Conservation (phyloP, 306 rosid genomes). For the Cicer yamashitae region DNA sequence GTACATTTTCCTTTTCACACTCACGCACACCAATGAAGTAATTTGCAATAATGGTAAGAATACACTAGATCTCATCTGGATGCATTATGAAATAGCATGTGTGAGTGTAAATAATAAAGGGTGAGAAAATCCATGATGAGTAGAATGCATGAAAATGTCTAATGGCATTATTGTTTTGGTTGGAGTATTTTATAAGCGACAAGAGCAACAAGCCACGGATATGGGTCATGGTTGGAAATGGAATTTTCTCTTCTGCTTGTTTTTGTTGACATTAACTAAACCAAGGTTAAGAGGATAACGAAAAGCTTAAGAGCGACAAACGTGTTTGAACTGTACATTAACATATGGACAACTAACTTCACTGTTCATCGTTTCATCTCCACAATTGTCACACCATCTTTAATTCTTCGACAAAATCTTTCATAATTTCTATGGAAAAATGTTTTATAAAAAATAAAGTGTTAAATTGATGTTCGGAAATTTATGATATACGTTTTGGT, state of each 20-base stretch:
- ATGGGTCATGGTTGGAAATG: slow-evolving; percentile 58
- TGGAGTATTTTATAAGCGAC: slow-evolving; percentile 53
- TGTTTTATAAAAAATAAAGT: too few species aligned
- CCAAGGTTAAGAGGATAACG: slow-evolving; percentile 43
- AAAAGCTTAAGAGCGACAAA: slow-evolving; percentile 54
- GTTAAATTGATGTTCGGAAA: too few species aligned
- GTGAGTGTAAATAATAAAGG: slow-evolving; percentile 34
- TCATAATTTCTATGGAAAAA: too few species aligned
- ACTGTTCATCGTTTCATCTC: slow-evolving; percentile 34
- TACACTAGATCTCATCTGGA: background rate
- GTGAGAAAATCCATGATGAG: slow-evolving; percentile 35
- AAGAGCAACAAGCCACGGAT: slow-evolving; percentile 59
- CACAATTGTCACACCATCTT: slow-evolving; percentile 33
- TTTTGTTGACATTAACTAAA: slow-evolving; percentile 46
- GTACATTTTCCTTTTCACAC: slow-evolving; percentile 22
- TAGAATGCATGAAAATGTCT: slow-evolving; percentile 33
- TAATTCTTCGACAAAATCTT: too few species aligned
- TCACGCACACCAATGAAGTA: background rate
- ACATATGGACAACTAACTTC: slow-evolving; percentile 54
- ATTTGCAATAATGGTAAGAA: slow-evolving; percentile 29
- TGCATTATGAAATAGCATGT: slow-evolving; percentile 36
- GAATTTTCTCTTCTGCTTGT: slow-evolving; percentile 56
- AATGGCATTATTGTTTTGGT: slow-evolving; percentile 57
- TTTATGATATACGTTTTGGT: too few species aligned
- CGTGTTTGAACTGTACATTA: slow-evolving; percentile 53